Percentiles rank a stretch among this genome's conserved stretches.
phyloP scores from a whole-genome alignment of 306 rosid species.

The Vigna trinervia region DNA sequence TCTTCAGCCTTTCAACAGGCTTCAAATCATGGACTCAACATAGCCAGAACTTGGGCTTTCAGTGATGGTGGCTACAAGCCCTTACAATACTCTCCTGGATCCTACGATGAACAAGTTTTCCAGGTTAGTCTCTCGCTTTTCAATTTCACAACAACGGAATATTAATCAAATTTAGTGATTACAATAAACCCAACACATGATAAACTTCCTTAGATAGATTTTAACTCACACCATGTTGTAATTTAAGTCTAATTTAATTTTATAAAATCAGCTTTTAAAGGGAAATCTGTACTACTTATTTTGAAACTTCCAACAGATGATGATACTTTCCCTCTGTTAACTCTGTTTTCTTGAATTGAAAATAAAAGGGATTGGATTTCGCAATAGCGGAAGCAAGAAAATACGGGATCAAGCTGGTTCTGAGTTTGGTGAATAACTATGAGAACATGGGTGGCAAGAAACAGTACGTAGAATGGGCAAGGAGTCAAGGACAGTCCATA shows the following conservation, averaged over 20 bases:
- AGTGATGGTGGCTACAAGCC: constrained; percentile 82
- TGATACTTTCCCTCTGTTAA: background rate
- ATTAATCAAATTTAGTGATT: background rate
- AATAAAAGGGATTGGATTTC: constrained; percentile 84
- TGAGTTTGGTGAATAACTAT: constrained; percentile 90
- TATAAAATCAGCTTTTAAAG: no score
- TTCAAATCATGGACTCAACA: constrained; percentile 60
- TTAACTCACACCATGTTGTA: no score
- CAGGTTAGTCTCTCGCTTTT: constrained; percentile 55
- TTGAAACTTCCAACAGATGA: no score
- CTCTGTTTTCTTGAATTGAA: constrained; percentile 29
- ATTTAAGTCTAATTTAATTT: no score
- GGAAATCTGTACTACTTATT: no score
- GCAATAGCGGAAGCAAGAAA: constrained; percentile 71
- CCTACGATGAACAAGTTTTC: constrained; percentile 78
- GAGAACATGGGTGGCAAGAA: constrained; percentile 82
- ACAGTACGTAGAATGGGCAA: constrained; percentile 95
- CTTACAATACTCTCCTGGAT: constrained; percentile 83
- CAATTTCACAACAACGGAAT: background rate
- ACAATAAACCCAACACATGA: no score
- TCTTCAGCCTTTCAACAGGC: constrained; percentile 78
- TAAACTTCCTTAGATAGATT: no score
- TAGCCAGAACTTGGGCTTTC: constrained; percentile 94
- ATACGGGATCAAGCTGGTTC: constrained; percentile 73
- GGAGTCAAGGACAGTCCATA: constrained; percentile 72